Evolutionary conservation across 495 filamentous ascomycete genomes (phyloP).

Genomic region (Barbatosphaeria neglecta): DNA sequence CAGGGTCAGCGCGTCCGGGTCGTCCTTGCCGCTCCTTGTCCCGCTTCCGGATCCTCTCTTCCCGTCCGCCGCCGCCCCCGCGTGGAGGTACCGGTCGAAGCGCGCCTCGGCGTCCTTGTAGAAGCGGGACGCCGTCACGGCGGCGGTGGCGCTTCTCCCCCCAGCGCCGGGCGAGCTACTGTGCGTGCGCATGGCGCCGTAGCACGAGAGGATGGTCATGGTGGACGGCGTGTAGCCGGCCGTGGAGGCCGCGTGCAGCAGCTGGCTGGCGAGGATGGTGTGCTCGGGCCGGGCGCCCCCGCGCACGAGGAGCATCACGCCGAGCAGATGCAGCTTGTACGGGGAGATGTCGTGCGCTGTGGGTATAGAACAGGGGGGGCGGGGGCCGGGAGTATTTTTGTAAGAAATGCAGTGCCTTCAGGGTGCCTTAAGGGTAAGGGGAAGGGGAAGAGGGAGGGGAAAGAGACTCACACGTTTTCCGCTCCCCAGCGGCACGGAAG

Average conservation of each 20-base stretch:
- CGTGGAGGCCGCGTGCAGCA: conserved; percentile 13
- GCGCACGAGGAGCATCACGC: conserved; percentile 4
- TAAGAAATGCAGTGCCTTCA: not conserved
- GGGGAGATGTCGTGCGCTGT: not conserved
- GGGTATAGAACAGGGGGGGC: no score
- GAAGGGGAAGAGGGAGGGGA: not conserved
- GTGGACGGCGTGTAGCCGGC: conserved; percentile 14
- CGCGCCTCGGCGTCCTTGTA: not conserved
- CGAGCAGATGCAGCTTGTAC: conserved; percentile 13
- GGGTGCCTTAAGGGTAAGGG: no score
- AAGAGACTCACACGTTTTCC: not conserved
- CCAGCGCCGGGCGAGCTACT: not conserved
- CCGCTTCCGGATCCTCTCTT: no score
- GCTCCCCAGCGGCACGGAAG: not conserved
- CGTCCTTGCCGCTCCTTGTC: not conserved
- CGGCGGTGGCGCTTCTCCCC: not conserved
- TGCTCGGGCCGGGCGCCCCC: not conserved
- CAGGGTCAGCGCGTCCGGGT: conserved; percentile 11
- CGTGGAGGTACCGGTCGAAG: not conserved
- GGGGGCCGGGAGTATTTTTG: not conserved
- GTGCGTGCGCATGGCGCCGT: not conserved
- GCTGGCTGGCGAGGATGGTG: conserved; percentile 6
- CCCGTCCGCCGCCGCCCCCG: no score
- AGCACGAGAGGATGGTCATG: conserved; percentile 6
- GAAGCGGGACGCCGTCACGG: not conserved